These are phyloP conservation scores for Colletotrichum sp. DNA, from an alignment of 2,329 filamentous ascomycete species.

Conservation along the genomic window DNA sequence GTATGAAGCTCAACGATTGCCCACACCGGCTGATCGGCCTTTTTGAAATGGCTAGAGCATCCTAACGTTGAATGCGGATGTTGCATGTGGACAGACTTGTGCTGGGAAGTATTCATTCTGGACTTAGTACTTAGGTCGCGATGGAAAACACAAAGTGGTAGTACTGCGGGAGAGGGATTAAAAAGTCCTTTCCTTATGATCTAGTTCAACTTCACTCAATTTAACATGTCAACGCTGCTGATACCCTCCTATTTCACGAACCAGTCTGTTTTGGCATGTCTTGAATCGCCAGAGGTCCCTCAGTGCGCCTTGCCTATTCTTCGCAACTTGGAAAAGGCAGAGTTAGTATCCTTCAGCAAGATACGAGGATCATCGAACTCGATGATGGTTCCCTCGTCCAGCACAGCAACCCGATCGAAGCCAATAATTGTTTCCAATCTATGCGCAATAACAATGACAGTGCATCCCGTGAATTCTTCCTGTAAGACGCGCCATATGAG, in stretches of 20 bases:
- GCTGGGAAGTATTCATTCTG: not conserved
- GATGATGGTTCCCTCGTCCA: not conserved
- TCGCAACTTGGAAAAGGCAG: not conserved
- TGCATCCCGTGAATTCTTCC: not conserved
- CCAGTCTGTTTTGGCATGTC: rapidly evolving
- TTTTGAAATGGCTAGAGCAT: not conserved
- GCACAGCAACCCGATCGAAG: not conserved
- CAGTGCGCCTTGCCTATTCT: not conserved
- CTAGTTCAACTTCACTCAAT: not conserved
- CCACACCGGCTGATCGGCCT: not conserved
- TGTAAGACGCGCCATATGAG: not conserved
- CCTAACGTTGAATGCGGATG: rapidly evolving
- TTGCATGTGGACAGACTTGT: not conserved
- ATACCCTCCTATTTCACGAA: rapidly evolving
- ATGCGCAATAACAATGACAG: not conserved
- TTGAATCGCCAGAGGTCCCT: not conserved
- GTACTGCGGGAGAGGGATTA: not conserved
- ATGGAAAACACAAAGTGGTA: too few species aligned
- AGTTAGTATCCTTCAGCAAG: rapidly evolving
- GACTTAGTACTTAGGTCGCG: rapidly evolving
- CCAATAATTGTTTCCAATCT: not conserved
- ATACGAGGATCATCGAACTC: not conserved
- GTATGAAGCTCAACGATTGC: not conserved
- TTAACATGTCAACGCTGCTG: not conserved
- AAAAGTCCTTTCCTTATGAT: not conserved